Percentiles rank a stretch among this genome's conserved stretches.
Conservation (phyloP, 208 protist genomes). For the Leptomonas pyrrhocoris region DNA sequence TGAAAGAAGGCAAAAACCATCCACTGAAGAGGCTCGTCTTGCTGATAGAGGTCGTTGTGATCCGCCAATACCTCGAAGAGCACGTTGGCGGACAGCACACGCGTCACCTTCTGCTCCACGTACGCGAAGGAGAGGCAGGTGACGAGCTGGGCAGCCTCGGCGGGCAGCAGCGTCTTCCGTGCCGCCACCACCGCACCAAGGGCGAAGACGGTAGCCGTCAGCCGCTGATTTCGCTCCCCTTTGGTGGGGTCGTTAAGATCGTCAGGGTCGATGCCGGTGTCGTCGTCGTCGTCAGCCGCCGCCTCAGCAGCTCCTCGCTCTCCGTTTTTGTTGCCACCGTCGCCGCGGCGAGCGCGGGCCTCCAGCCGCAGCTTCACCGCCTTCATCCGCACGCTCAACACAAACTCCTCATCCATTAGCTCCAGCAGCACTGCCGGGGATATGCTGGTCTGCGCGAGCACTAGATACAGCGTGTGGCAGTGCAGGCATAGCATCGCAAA, state of each 20-base stretch:
- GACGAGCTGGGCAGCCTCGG: slow-evolving; percentile 47
- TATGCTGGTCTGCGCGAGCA: slow-evolving; percentile 62
- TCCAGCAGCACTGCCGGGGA: slow-evolving; percentile 62
- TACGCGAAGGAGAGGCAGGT: slow-evolving; percentile 82
- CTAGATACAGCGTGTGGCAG: slow-evolving; percentile 73
- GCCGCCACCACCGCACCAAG: slow-evolving; percentile 63
- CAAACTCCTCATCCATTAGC: slow-evolving; percentile 78
- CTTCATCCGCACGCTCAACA: slow-evolving; percentile 67
- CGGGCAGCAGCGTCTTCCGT: slow-evolving; percentile 29
- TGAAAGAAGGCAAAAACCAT: slow-evolving; percentile 85
- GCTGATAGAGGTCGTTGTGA: slow-evolving; percentile 34
- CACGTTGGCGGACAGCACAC: slow-evolving; percentile 75
- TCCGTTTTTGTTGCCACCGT: slow-evolving; percentile 14
- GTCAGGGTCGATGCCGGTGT: slow-evolving; percentile 78
- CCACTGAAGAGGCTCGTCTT: slow-evolving; percentile 71
- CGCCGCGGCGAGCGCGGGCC: slow-evolving; percentile 14
- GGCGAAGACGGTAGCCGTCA: slow-evolving; percentile 80
- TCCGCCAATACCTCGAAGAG: slow-evolving; percentile 59
- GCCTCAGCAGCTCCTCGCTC: slow-evolving; percentile 10
- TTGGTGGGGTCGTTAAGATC: slow-evolving; percentile 87
- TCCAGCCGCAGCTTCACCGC: slow-evolving; percentile 62
- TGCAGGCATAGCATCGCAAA: slow-evolving; percentile 76
- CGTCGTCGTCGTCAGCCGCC: slow-evolving; percentile 44
- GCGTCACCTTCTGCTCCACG: slow-evolving; percentile 84
- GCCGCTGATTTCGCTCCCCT: slow-evolving; percentile 87